Conservation (phyloP, 192 early-diverging fungal species). For the Powellomyces hirtus region DNA sequence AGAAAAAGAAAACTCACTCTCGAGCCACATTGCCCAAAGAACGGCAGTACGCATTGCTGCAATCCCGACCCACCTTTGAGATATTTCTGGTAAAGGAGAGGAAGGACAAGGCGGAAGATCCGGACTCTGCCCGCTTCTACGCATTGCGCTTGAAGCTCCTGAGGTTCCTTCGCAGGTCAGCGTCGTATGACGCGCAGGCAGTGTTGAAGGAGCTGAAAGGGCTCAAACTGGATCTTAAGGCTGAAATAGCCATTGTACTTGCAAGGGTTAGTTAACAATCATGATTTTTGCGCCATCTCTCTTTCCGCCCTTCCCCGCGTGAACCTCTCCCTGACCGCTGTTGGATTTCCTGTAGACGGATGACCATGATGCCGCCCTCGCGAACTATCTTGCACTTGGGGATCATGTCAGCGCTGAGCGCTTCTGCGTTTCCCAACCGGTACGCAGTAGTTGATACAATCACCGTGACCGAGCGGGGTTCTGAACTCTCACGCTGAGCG, state of each 20-base stretch:
- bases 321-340: neutral
- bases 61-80: neutral
- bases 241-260: conserved; percentile 11
- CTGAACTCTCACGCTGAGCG: too few species aligned
- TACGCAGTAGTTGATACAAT: too few species aligned
- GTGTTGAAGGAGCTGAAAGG: neutral
- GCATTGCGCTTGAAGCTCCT: neutral
- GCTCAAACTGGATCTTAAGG: neutral
- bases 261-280: neutral
- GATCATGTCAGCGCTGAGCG: conserved; percentile 35
- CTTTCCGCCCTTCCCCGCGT: neutral
- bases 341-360: neutral
- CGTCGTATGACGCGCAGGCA: neutral
- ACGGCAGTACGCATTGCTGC: neutral
- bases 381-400: conserved; percentile 7
- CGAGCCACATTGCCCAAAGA: neutral
- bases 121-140: neutral
- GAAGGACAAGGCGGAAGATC: neutral
- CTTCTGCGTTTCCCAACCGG: conserved; percentile 16
- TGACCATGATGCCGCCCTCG: conserved; percentile 16
- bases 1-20: too few species aligned
- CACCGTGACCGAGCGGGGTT: too few species aligned
- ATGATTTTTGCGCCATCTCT: neutral
- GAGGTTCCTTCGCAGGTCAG: neutral
- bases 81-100: neutral